Evolutionary conservation across 768 basidiomycete genomes (phyloP).

Genomic region (Postia placenta): DNA sequence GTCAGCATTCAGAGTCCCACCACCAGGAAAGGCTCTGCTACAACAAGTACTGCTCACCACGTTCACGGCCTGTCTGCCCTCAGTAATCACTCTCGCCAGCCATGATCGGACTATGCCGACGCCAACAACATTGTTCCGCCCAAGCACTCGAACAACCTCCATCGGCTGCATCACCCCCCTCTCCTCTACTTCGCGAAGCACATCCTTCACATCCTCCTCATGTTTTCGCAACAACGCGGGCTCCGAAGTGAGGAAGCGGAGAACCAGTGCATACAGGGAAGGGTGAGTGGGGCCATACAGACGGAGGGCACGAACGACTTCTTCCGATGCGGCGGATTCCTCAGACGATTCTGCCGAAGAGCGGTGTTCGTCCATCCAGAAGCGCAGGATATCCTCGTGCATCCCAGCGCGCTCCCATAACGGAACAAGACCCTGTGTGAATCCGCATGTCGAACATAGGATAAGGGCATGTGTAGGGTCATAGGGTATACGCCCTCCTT

Average conservation of each 20-base stretch:
- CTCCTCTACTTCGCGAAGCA: constrained; percentile 76
- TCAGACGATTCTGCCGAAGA: constrained; percentile 22
- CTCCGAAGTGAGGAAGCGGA: constrained; percentile 85
- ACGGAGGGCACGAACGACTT: constrained; percentile 69
- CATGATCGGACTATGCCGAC: constrained; percentile 91
- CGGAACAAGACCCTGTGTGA: constrained; percentile 79
- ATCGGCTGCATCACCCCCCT: constrained; percentile 83
- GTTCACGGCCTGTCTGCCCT: constrained; percentile 69
- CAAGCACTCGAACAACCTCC: constrained; percentile 84
- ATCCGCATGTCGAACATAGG: constrained; percentile 79
- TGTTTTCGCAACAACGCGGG: constrained; percentile 69
- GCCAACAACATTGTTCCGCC: constrained; percentile 84
- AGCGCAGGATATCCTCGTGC: constrained; percentile 92
- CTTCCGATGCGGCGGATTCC: constrained; percentile 39
- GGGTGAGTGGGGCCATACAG: constrained; percentile 68
- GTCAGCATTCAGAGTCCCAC: constrained; percentile 4
- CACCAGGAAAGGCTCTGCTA: background rate
- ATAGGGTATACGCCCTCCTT: constrained; percentile 51
- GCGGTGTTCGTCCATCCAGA: constrained; percentile 77
- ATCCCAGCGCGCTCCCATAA: constrained; percentile 93
- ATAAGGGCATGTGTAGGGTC: constrained; percentile 93
- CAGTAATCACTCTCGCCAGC: constrained; percentile 73
- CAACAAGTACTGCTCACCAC: constrained; percentile 46
- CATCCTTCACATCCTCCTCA: constrained; percentile 57
- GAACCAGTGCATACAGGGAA: constrained; percentile 79